Evolutionary conservation across 1,284 basidiomycete species (phyloP), one percentile per base, ranked within the genome.

Genomic region (Apiotrichum veenhuisii): DNA sequence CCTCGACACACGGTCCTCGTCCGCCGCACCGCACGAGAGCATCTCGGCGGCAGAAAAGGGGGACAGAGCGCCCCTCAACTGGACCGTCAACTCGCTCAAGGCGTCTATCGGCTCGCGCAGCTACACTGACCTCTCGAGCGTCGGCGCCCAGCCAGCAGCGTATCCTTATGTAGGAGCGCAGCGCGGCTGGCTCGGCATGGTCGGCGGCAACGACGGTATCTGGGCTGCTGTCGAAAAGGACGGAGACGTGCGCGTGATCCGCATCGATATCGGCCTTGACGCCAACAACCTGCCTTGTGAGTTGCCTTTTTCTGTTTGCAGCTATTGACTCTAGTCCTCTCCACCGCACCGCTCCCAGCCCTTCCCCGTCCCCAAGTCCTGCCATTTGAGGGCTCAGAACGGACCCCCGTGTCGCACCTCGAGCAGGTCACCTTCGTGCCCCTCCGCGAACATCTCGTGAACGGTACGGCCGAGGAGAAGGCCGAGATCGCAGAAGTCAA

Each of bases 181-280:
- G 36, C 59, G 59, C 30, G 73, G 70, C 1, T 75, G 73, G 73
- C 59, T 71, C 41, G 69, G 66, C 2, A 50, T 66, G 37, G 66
- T 71, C 11, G 53, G 52, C 5, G 67, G 62, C 1, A 66, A 63
- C 52, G 52, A 67, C 23, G 70, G 65, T 11, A 66, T 72, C 5
- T 75, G 73, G 73, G 61, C 64, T 0, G 72, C 63, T 0, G 64
- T 67, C 36, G 68, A 69, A 49, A 49, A 40, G 5, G 61, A 62
- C n/a, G 66, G 63, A 15, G 61, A 66, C 41, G 43, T 64, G 1
- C 57, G 46, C 20, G 61, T 72, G 25, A 58, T 67, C 5, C 57
- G 67, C 14, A 63, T 67, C 20, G 70, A 73, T n/a, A 59, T 72
- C 12, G 71, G 69, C 5, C 49, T 59, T 25, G 63, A 71, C 40